Evolutionary conservation across 768 basidiomycete species (phyloP).

Genomic region (Hypsizygus marmoreus): DNA sequence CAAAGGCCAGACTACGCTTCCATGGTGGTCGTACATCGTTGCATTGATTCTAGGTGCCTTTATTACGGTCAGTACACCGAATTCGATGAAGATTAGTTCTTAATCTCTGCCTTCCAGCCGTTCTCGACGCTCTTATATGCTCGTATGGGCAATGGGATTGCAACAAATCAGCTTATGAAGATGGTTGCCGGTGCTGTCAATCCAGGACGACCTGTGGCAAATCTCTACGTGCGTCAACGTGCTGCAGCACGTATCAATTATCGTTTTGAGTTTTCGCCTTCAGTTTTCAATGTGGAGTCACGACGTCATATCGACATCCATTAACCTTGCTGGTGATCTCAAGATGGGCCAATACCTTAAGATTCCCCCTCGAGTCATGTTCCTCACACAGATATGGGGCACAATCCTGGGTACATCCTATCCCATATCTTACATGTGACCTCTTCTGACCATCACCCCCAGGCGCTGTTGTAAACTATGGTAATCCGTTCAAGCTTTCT

Average conservation of each 20-base stretch:
- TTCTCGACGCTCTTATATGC: slow-evolving; percentile 59
- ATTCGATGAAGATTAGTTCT: not conserved
- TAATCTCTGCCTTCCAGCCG: slow-evolving; percentile 31
- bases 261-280: not conserved
- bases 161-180: slow-evolving; percentile 63
- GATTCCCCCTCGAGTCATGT: slow-evolving; percentile 22
- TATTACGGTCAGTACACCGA: slow-evolving; percentile 32
- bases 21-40: slow-evolving; percentile 63
- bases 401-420: slow-evolving; percentile 50
- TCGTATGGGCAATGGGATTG: slow-evolving; percentile 62
- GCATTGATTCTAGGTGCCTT: slow-evolving; percentile 54
- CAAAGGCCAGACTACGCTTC: slow-evolving; percentile 61
- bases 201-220: slow-evolving; percentile 67
- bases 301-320: slow-evolving; percentile 56
- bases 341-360: slow-evolving; percentile 70
- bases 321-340: slow-evolving; percentile 56
- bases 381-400: slow-evolving; percentile 63
- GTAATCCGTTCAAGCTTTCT: slow-evolving; percentile 20
- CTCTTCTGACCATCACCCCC: not conserved
- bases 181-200: slow-evolving; percentile 64
- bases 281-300: slow-evolving; percentile 74
- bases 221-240: slow-evolving; percentile 59
- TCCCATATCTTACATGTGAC: not conserved
- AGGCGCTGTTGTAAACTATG: slow-evolving; percentile 42
- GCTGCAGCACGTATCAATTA: not conserved